Evolutionary conservation across 2,329 filamentous ascomycete genomes (phyloP), one percentile per base, ranked within the genome.

Genomic region (Neofusicoccum umdonicola): DNA sequence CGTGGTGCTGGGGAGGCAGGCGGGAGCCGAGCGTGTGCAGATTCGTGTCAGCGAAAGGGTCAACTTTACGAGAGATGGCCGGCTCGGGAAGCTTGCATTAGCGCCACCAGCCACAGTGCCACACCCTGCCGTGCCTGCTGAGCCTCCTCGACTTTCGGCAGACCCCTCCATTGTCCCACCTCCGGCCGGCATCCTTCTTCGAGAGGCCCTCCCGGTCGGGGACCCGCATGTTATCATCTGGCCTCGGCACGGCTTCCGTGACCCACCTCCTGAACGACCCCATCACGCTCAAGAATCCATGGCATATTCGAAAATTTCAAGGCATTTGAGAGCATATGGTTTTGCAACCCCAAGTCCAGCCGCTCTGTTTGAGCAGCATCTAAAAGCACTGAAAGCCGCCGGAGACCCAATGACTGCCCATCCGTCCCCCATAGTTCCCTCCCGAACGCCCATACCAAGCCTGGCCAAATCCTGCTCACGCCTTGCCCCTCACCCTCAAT

Each of bases 401-500:
- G 11, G 37, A 39, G 27, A 39, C 6, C 37, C 37, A 15, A 11
- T 12, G 13, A 39, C 37, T 15, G 11, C 13, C 22, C 11, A 51
- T 35, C 12, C 27, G 7, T 34, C 7, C 11, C 7, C 7, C 9
- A 15, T 31, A 44, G 15, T 12, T 19, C n/a, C 44, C 37, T 19
- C 35, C 11, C 17, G n/a, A 63, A 63, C 61, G 37, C 61, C 61
- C 9, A 37, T 15, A 13, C 3, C 3, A 27, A 31, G 27, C 27
- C 27, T 31, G 27, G 27, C n/a, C 3, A 13, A 15, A 22, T 19
- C 9, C 31, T 3, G 12, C 15, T 34, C 56, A 67, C 44, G 74
- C 76, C 68, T 69, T 70, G 44, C 67, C 67, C 35, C 70, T 78
- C 31, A 74, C 67, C 47, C 69, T 65, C 66, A 78, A 63, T 35